A percentile compares a stretch with the other conserved stretches of the same genome.
Conservation (phyloP, 805 yeast genomes). For the Teunomyces gatunensis region DNA sequence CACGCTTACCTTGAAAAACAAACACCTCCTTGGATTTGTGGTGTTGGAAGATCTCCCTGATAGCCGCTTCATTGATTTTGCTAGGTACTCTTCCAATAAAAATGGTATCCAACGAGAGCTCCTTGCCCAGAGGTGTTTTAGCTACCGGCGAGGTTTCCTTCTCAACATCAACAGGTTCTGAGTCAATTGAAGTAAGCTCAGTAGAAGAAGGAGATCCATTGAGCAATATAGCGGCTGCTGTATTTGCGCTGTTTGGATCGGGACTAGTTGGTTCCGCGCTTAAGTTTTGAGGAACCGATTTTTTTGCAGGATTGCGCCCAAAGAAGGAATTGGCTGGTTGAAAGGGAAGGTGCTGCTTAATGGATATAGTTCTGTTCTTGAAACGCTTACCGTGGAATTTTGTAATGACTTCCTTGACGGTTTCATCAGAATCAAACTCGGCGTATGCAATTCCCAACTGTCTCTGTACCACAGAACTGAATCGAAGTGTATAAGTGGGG, state of each 20-base stretch:
- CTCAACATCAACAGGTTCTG: background rate
- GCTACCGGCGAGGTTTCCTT: slow-evolving; percentile 21
- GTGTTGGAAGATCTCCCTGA: slow-evolving; percentile 43
- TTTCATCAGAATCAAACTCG: slow-evolving; percentile 28
- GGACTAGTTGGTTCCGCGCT: background rate
- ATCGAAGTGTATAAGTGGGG: slow-evolving; percentile 53
- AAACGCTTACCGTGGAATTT: slow-evolving; percentile 24
- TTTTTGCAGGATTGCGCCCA: slow-evolving; percentile 5
- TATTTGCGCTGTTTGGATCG: background rate
- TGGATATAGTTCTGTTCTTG: slow-evolving; percentile 37
- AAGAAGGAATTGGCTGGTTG: background rate
- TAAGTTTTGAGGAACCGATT: background rate
- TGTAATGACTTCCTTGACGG: slow-evolving; percentile 26
- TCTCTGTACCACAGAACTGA: slow-evolving; percentile 39
- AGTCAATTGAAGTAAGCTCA: background rate
- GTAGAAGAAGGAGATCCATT: too few relatives aligned
- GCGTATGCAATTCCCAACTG: slow-evolving; percentile 56
- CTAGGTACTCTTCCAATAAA: slow-evolving; percentile 42
- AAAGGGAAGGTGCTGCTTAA: slow-evolving; percentile 38
- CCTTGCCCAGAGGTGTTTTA: background rate
- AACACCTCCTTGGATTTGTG: slow-evolving; percentile 48
- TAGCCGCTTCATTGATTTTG: slow-evolving; percentile 41
- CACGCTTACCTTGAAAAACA: slow-evolving; percentile 40
- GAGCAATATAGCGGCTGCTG: background rate
- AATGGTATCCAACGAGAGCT: slow-evolving; percentile 33